phyloP scores from a whole-genome alignment of 163 green algal genomes.

The Chlorella variabilis region DNA sequence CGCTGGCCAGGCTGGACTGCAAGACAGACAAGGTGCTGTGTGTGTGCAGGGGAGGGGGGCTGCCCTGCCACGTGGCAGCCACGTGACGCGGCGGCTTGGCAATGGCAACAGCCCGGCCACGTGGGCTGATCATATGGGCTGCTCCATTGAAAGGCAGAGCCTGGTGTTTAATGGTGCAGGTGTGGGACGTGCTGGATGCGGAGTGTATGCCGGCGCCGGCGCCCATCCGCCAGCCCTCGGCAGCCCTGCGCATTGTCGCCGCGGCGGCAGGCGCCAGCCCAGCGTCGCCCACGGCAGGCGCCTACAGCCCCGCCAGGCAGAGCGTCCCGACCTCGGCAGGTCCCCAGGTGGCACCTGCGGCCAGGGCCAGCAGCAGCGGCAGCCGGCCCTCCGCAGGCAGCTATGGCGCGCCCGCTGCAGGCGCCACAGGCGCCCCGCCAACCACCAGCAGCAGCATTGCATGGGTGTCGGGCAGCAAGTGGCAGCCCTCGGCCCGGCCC shows the following conservation, averaged over 20 bases:
- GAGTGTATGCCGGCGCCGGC: not conserved
- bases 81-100: too few relatives aligned
- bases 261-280: not conserved
- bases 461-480: not conserved
- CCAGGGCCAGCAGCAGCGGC: not conserved
- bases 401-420: not conserved
- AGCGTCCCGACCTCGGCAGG: not conserved
- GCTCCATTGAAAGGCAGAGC: too few relatives aligned
- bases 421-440: too few relatives aligned
- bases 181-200: constrained; percentile 33
- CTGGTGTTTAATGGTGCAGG: too few relatives aligned
- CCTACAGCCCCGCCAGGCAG: constrained; percentile 9
- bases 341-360: too few relatives aligned
- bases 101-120: too few relatives aligned
- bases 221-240: not conserved
- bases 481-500: not conserved
- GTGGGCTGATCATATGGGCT: too few relatives aligned
- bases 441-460: too few relatives aligned
- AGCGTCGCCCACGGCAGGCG: not conserved
- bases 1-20: constrained; percentile 14
- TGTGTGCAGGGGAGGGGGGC: too few relatives aligned
- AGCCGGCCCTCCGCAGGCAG: not conserved
- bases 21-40: constrained; percentile 33
- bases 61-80: too few relatives aligned
- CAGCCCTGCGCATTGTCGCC: not conserved